Conservation (phyloP, 2,329 filamentous ascomycete species). For the Botrytis aclada region DNA sequence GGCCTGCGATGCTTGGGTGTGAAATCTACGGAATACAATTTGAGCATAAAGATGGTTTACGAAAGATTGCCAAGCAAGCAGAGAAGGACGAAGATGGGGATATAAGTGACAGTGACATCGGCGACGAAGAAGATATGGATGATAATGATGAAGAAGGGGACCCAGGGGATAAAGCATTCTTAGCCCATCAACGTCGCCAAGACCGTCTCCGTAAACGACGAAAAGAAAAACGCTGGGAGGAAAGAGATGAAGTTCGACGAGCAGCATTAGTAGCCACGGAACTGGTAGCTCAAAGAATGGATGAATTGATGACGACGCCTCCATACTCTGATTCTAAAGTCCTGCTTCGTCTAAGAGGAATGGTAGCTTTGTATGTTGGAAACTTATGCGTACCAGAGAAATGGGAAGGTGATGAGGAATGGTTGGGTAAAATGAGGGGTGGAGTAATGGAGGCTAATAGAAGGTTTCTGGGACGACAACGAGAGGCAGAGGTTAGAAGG, state of each 20-base stretch:
- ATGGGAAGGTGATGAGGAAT: slow-evolving; percentile 25
- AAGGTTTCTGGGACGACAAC: slow-evolving; percentile 27
- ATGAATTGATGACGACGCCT: slow-evolving; percentile 63
- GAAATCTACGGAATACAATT: slow-evolving; percentile 75
- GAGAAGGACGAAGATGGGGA: slow-evolving; percentile 31
- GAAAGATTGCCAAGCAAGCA: slow-evolving; percentile 39
- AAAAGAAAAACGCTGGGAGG: slow-evolving; percentile 31
- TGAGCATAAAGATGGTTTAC: slow-evolving; percentile 50
- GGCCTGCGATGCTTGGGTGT: slow-evolving; percentile 73
- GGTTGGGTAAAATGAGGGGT: slow-evolving; percentile 20
- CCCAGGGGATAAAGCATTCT: slow-evolving; percentile 27
- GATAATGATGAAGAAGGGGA: slow-evolving; percentile 23
- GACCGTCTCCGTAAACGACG: slow-evolving; percentile 18
- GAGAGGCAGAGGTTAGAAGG: slow-evolving; percentile 28
- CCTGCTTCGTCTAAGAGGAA: slow-evolving; percentile 68
- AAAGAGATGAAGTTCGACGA: slow-evolving; percentile 34
- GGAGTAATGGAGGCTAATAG: slow-evolving; percentile 22
- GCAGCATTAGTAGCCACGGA: slow-evolving; percentile 46
- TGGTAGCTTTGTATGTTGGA: slow-evolving; percentile 71
- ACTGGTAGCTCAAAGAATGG: slow-evolving; percentile 66
- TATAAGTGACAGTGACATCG: slow-evolving; percentile 24
- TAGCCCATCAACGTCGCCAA: slow-evolving; percentile 25
- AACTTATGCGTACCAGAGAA: slow-evolving; percentile 56
- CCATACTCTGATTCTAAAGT: slow-evolving; percentile 68
- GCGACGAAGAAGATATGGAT: slow-evolving; percentile 22